Evolutionary conservation across 441 rosid species (phyloP), one percentile per base, ranked within the genome.

Genomic region (Bocquillonia castaneifolia): DNA sequence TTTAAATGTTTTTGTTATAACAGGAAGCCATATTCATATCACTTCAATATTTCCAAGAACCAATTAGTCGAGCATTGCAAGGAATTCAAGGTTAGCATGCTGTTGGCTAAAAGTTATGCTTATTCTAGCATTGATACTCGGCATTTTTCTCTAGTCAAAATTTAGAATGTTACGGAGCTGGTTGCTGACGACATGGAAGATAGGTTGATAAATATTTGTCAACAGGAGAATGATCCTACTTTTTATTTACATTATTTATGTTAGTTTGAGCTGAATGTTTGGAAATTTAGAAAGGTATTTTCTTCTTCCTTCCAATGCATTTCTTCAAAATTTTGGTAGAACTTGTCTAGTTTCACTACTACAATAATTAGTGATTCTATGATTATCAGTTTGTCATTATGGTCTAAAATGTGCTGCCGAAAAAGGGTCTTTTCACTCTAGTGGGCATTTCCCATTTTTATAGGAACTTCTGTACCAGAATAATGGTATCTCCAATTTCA

Each of bases 1-100:
- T 26, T 51, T 52, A 31, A 64, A 37, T 47, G 51, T 57, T 20
- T 34, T n/a, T 50, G 25, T 39, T 15, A 29, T 18, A 68, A 77
- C 89, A 94, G 97, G 97, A 94, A 82, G 97, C 97, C 12, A 80
- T 94, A 37, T 79, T 90, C 28, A 88, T 90, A 64, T 91, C 97
- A 60, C 97, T 94, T 69, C 97, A 94, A 80, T 94, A 88, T 74
- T 91, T 94, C 77, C 97, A 87, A 73, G 97, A 91, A 76, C 96
- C 99, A 57, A 83, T 91, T 36, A 76, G 64, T 79, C 79, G 88
- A 48, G 91, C 91, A 50, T 44, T 86, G 75, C 78, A 58, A 71
- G 64, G 81, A 72, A 68, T 31, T 72, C 72, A 75, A 57, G 71
- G 56, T 39, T 62, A 69, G 63, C 62, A 48, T 29, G 72, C 71